Percentiles rank a stretch among this genome's conserved stretches.
phyloP scores from a whole-genome alignment of 2,329 filamentous ascomycete species.

The Pseudogymnoascus sp. region DNA sequence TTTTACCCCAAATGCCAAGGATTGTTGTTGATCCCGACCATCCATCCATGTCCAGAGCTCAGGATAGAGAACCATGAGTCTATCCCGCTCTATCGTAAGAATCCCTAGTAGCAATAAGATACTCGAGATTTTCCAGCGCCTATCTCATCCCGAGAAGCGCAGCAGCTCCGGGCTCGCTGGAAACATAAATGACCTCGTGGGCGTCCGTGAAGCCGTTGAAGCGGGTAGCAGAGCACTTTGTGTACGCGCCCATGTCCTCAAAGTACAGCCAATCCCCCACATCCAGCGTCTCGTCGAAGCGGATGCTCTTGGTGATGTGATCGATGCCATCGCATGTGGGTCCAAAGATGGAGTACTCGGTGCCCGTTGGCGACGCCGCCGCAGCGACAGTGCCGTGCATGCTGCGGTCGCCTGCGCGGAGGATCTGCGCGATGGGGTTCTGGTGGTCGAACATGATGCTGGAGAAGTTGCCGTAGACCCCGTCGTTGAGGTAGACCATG shows the following conservation, averaged over 20 bases:
- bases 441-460: constrained; percentile 99
- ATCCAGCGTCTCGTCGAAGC: constrained; percentile 68
- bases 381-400: constrained; percentile 49
- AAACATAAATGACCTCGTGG: constrained; percentile 91
- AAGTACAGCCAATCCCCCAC: constrained; percentile 99
- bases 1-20: neutral
- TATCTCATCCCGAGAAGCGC: constrained; percentile 49
- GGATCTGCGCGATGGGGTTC: constrained; percentile 74
- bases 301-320: constrained; percentile 76
- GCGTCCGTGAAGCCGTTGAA: constrained; percentile 96
- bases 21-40: neutral
- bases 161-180: constrained; percentile 79
- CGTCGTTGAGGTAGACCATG: constrained; percentile 97
- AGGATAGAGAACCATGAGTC: neutral
- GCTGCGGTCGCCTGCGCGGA: constrained; percentile 53
- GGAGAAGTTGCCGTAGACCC: constrained; percentile 96
- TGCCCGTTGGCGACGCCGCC: constrained; percentile 39
- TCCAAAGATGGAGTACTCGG: constrained; percentile 95
- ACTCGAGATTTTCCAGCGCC: neutral
- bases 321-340: constrained; percentile 98
- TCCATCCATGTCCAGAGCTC: neutral
- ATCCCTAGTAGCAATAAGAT: neutral
- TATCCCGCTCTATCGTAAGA: neutral
- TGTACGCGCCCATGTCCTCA: constrained; percentile 97
- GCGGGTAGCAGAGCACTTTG: constrained; percentile 91